Percentiles rank a stretch among this genome's conserved stretches.
Evolutionary conservation across 768 basidiomycete genomes (phyloP).

Genomic region (Tylopilus cervinicoccineus): DNA sequence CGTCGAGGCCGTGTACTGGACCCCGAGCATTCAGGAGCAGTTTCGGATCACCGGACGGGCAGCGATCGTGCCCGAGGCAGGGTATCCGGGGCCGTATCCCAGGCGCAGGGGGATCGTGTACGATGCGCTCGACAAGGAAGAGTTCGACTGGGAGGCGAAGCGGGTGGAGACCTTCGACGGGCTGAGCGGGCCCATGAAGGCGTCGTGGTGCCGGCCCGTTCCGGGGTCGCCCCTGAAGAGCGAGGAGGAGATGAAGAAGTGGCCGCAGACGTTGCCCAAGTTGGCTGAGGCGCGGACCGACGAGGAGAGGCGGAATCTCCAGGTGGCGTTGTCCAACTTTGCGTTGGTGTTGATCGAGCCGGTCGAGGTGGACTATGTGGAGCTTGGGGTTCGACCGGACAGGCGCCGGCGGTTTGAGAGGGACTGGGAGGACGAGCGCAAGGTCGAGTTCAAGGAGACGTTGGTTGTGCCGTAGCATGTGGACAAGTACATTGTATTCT

Average conservation of each 20-base stretch:
- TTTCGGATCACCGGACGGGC: slow-evolving; percentile 64
- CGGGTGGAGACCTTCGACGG: slow-evolving; percentile 55
- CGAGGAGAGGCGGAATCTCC: slow-evolving; percentile 44
- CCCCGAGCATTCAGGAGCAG: slow-evolving; percentile 61
- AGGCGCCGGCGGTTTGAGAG: slow-evolving; percentile 53
- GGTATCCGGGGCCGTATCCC: slow-evolving; percentile 27
- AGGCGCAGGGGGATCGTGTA: slow-evolving; percentile 20
- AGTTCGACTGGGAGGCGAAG: slow-evolving; percentile 57
- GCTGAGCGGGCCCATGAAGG: slow-evolving; percentile 62
- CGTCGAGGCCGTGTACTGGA: slow-evolving; percentile 75
- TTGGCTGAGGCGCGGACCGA: slow-evolving; percentile 42
- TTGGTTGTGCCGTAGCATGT: slow-evolving; percentile 62
- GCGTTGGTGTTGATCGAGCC: slow-evolving; percentile 65
- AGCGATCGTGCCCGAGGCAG: slow-evolving; percentile 50
- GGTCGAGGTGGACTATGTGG: slow-evolving; percentile 49
- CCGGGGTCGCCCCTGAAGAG: slow-evolving; percentile 55
- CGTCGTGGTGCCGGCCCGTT: slow-evolving; percentile 64
- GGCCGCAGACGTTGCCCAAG: slow-evolving; percentile 56
- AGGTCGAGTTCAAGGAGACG: slow-evolving; percentile 53
- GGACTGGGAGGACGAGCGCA: slow-evolving; percentile 23
- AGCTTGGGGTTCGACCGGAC: slow-evolving; percentile 55
- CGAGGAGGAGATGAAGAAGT: slow-evolving; percentile 55
- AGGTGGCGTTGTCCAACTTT: slow-evolving; percentile 60
- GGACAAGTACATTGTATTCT: no score
- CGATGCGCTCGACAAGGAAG: slow-evolving; percentile 35